Conservation (phyloP, 2,329 filamentous ascomycete genomes). For the Exserohilum rostratum region DNA sequence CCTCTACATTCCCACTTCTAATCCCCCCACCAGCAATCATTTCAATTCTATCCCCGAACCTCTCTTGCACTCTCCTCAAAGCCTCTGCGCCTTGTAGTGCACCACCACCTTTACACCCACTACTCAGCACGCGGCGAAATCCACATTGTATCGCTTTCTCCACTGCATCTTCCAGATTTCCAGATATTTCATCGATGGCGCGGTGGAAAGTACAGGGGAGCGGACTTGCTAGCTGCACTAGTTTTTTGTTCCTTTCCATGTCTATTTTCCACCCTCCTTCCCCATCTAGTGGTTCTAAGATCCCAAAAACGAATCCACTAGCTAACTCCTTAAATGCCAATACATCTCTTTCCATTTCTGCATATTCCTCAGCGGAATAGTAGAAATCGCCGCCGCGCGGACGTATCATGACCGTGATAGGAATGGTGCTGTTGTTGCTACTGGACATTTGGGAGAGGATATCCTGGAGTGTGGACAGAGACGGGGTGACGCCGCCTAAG, state of each 20-base stretch:
- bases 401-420: constrained; percentile 61
- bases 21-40: constrained; percentile 61
- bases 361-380: constrained; percentile 52
- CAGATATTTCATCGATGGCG: constrained; percentile 58
- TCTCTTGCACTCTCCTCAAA: constrained; percentile 41
- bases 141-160: constrained; percentile 52
- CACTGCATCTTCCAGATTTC: constrained; percentile 38
- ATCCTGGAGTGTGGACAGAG: constrained; percentile 28
- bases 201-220: constrained; percentile 62
- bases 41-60: constrained; percentile 41
- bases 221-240: constrained; percentile 52
- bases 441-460: constrained; percentile 25
- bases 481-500: constrained; percentile 53
- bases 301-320: constrained; percentile 61
- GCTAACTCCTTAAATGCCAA: constrained; percentile 44
- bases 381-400: constrained; percentile 55
- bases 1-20: constrained; percentile 51
- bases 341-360: constrained; percentile 53
- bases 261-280: too few species aligned
- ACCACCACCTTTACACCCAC: constrained; percentile 48
- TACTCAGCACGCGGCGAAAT: constrained; percentile 57
- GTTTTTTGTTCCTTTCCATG: not conserved
- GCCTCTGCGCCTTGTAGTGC: constrained; percentile 45
- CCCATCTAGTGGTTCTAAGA: constrained; percentile 42
- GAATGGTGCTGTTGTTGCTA: constrained; percentile 39